Evolutionary conservation across 371 early-diverging fungal species (phyloP).

Genomic region (Mortierella sp.): DNA sequence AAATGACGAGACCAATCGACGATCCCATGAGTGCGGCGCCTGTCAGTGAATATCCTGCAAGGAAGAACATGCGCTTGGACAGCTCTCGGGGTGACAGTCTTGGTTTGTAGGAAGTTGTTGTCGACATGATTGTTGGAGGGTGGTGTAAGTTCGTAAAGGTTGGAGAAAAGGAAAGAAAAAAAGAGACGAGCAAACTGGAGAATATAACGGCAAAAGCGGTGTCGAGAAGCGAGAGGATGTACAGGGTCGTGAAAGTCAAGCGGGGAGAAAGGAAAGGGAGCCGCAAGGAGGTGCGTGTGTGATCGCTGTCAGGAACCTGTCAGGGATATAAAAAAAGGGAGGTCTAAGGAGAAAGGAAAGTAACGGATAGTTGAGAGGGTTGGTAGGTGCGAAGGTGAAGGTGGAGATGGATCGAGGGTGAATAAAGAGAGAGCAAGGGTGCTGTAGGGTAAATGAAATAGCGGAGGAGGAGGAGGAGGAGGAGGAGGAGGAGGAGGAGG

Average conservation of each 20-base stretch:
- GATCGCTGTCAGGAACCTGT: neutral
- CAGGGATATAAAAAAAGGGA: neutral
- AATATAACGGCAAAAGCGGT: neutral
- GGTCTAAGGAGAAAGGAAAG: neutral
- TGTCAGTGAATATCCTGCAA: slow-evolving; percentile 35
- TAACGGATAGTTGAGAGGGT: neutral
- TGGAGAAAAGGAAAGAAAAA: neutral
- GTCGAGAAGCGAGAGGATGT: neutral
- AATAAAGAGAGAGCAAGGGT: neutral
- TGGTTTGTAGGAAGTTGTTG: neutral
- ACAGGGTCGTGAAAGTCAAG: neutral
- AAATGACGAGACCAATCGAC: slow-evolving; percentile 39
- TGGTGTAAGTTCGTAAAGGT: neutral
- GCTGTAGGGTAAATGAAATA: neutral
- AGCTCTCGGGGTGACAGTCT: neutral
- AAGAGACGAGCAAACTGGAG: neutral
- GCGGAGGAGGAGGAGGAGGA: too few relatives aligned
- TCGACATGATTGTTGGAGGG: neutral
- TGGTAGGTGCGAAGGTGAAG: neutral
- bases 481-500: neutral
- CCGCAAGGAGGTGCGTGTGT: neutral
- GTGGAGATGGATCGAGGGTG: neutral
- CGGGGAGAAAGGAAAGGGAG: neutral
- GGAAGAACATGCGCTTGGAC: slow-evolving; percentile 28
- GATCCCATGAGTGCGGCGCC: slow-evolving; percentile 52